phyloP scores from a whole-genome alignment of 2,329 filamentous ascomycete genomes.

The Epicoccum sorghinum region DNA sequence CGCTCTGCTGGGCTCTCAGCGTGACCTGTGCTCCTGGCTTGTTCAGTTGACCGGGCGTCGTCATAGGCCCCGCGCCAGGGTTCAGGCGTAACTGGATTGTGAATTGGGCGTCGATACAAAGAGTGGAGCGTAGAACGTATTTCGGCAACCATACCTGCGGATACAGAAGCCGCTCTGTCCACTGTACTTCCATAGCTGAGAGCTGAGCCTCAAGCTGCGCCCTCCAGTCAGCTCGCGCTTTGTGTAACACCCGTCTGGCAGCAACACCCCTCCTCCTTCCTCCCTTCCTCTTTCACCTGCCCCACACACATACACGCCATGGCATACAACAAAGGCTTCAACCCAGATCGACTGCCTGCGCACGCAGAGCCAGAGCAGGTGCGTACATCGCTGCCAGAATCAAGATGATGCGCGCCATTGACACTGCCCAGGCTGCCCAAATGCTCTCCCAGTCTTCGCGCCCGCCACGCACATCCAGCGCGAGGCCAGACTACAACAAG shows the following conservation, averaged over 20 bases:
- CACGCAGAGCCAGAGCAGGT: slow-evolving; percentile 79
- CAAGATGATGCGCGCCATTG: not conserved
- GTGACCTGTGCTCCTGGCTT: slow-evolving; percentile 8
- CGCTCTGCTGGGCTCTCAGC: slow-evolving; percentile 7
- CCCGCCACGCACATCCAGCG: slow-evolving; percentile 44
- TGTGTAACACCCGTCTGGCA: slow-evolving; percentile 5
- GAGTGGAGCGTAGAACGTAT: slow-evolving; percentile 12
- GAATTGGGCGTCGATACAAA: slow-evolving; percentile 30
- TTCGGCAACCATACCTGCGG: not conserved
- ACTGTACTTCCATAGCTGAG: slow-evolving; percentile 12
- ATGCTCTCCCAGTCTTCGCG: slow-evolving; percentile 44
- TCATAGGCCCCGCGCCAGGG: slow-evolving; percentile 28
- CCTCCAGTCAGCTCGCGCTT: slow-evolving; percentile 7
- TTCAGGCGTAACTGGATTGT: slow-evolving; percentile 24
- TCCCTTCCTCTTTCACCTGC: not conserved
- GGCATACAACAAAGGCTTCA: slow-evolving; percentile 93
- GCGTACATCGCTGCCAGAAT: slow-evolving; percentile 36
- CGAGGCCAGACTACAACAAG: slow-evolving; percentile 52
- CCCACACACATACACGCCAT: slow-evolving; percentile 56
- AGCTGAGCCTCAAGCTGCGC: slow-evolving; percentile 11
- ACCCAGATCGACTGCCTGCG: slow-evolving; percentile 94
- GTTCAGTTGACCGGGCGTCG: slow-evolving; percentile 23
- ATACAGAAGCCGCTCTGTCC: slow-evolving; percentile 10
- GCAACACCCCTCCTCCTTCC: slow-evolving; percentile 1
- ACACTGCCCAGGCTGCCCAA: slow-evolving; percentile 47